Percentiles rank a stretch among this genome's conserved stretches.
Conservation (phyloP, 129 eudicot species). For the Lactuca sativa region DNA sequence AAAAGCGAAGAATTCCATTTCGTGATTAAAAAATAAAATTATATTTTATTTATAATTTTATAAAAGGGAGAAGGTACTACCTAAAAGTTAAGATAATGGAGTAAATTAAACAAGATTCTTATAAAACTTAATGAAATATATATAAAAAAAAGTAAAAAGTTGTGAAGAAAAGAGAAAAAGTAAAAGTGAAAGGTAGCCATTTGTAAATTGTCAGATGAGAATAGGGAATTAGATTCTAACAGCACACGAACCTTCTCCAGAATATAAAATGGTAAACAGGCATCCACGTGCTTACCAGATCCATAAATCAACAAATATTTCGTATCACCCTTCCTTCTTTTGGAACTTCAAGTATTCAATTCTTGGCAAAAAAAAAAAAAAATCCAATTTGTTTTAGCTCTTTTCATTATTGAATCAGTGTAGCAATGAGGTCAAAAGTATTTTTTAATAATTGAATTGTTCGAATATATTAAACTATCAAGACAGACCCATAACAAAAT, state of each 20-base stretch:
- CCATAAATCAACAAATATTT: constrained; percentile 7
- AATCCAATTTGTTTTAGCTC: neutral
- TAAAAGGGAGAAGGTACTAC: neutral
- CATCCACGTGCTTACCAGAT: constrained; percentile 31
- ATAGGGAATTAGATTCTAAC: constrained; percentile 40
- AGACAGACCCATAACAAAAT: too few species aligned
- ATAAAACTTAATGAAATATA: neutral
- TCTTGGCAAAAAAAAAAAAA: neutral
- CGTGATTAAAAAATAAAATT: too few species aligned
- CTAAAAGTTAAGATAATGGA: constrained; percentile 1
- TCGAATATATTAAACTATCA: too few species aligned
- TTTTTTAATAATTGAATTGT: too few species aligned
- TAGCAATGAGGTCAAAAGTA: too few species aligned
- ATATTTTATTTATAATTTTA: neutral
- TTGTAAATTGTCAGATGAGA: constrained; percentile 35
- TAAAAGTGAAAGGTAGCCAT: constrained; percentile 31
- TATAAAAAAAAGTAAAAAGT: neutral
- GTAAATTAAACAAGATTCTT: constrained; percentile 14
- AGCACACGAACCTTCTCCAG: constrained; percentile 39
- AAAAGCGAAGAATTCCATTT: too few species aligned
- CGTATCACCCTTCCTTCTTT: constrained; percentile 1
- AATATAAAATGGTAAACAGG: constrained; percentile 22
- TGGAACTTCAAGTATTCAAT: neutral
- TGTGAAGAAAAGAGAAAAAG: constrained; percentile 37
- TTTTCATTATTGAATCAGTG: too few species aligned